Evolutionary conservation across 352 stramenopile species (phyloP), one percentile per base, ranked within the genome.

Genomic region (Elongisporangium anandrum): DNA sequence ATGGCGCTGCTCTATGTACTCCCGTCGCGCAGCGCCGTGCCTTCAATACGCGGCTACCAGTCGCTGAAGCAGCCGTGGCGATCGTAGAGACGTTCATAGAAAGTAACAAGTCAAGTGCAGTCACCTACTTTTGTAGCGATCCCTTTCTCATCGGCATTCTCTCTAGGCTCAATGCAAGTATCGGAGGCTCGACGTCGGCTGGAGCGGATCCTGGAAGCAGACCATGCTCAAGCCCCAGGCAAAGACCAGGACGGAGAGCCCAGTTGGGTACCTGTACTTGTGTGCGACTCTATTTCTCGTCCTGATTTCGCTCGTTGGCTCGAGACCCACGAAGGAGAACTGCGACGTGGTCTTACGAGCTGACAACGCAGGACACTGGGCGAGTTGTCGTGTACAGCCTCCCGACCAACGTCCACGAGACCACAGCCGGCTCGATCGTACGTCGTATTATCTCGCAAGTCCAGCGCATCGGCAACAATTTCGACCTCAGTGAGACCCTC

Each of bases 1-100:
- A 75, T 88, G 69, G 67, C 68, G 49, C 61, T 86, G 50, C 66
- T 88, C 5, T 86, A 72, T 12, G 78, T 88, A n/a, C 56, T 88
- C 24, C 78, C 78, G 6, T 72, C 78, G 1, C 70, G 75, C 6
- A 73, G 74, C n/a, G 64, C 75, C 26, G 58, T 88, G 10, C 78
- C 75, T 16, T 71, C 76, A 17, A 85, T 88, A 59, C 70, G 73
- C 39, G 75, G 78, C 15, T 88, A 88, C 61, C 69, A 76, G 61
- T 59, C 76, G 19, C 83, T 88, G 51, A 26, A 20, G 3, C 52
- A 64, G n/a, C 59, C 58, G 22, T 53, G 49, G 49, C 1, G 22
- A 53, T 20, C 34, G 34, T 45, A 45, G 34, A 39, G 29, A 13
- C 5, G 13, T 39, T 39, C 29, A 39, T 45, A 45, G 34, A 45